phyloP scores from a whole-genome alignment of 2,329 filamentous ascomycete genomes.

The Escovopsis weberi region DNA sequence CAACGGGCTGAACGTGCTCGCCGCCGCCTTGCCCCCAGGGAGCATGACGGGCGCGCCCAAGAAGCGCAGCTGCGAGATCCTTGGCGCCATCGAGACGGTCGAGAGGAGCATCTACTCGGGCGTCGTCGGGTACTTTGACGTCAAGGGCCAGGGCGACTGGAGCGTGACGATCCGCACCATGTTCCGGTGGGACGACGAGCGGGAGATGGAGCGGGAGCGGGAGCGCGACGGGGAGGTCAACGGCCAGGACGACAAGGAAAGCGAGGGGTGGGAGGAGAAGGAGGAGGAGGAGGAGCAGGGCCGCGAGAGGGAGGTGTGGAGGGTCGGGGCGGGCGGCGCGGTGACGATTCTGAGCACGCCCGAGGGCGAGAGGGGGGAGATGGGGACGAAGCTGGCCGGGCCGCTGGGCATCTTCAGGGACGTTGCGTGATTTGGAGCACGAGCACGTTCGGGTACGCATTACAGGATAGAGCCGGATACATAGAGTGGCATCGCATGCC shows the following conservation, averaged over 20 bases:
- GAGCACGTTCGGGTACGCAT: neutral
- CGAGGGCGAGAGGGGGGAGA: constrained; percentile 77
- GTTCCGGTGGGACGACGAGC: constrained; percentile 55
- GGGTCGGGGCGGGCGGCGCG: constrained; percentile 78
- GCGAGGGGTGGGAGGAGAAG: constrained; percentile 3
- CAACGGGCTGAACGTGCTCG: constrained; percentile 62
- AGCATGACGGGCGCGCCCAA: constrained; percentile 97
- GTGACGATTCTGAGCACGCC: constrained; percentile 73
- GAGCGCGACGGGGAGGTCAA: too few species aligned
- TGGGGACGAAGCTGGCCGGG: constrained; percentile 59
- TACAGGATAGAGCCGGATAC: neutral
- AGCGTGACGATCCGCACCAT: constrained; percentile 80
- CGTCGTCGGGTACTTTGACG: constrained; percentile 79
- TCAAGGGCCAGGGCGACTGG: constrained; percentile 74
- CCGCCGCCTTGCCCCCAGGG: constrained; percentile 68
- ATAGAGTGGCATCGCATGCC: neutral
- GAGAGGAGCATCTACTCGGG: constrained; percentile 73
- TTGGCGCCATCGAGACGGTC: constrained; percentile 50
- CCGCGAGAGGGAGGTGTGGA: constrained; percentile 55
- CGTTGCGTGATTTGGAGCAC: constrained; percentile 10
- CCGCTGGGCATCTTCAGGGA: constrained; percentile 36
- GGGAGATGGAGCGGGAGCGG: too few species aligned
- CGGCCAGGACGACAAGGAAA: too few species aligned
- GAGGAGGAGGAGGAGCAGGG: constrained; percentile 14
- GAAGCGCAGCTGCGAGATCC: constrained; percentile 75